These are phyloP conservation scores for Amborella trichopoda DNA, from an alignment of 164 flowering plant genomes.

Conservation along the genomic window DNA sequence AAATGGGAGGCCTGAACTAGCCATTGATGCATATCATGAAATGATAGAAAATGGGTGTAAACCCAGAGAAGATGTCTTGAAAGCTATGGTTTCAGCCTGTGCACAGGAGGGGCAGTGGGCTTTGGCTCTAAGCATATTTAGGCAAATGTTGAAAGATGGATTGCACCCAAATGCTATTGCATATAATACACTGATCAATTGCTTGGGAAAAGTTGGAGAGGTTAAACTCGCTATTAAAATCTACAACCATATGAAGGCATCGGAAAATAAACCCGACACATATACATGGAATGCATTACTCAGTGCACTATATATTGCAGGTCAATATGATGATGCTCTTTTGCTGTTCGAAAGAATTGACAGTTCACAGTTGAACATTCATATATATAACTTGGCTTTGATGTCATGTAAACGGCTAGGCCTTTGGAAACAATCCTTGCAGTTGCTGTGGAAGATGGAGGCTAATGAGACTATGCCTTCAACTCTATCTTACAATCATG, in stretches of 20 bases:
- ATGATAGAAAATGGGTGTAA: slow-evolving; percentile 43
- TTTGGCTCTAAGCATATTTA: slow-evolving; percentile 37
- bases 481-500: slow-evolving; percentile 60
- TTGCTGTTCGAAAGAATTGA: slow-evolving; percentile 42
- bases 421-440: slow-evolving; percentile 67
- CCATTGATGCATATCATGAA: slow-evolving; percentile 69
- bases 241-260: slow-evolving; percentile 32
- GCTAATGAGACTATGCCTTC: slow-evolving; percentile 35
- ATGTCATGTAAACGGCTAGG: slow-evolving; percentile 72
- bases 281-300: slow-evolving; percentile 85
- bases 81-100: slow-evolving; percentile 58
- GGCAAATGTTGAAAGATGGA: slow-evolving; percentile 39
- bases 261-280: slow-evolving; percentile 49
- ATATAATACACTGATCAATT: slow-evolving; percentile 70
- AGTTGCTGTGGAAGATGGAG: slow-evolving; percentile 85
- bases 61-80: slow-evolving; percentile 50
- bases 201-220: slow-evolving; percentile 67
- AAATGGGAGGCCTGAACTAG: slow-evolving; percentile 56
- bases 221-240: slow-evolving; percentile 46
- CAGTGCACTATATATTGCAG: slow-evolving; percentile 46
- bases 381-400: slow-evolving; percentile 54
- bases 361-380: slow-evolving; percentile 25
- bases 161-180: slow-evolving; percentile 43
- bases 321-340: slow-evolving; percentile 49
- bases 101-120: slow-evolving; percentile 74